These are phyloP conservation scores for Multifurca ochricompacta DNA, from an alignment of 768 basidiomycete species.

Conservation along the genomic window DNA sequence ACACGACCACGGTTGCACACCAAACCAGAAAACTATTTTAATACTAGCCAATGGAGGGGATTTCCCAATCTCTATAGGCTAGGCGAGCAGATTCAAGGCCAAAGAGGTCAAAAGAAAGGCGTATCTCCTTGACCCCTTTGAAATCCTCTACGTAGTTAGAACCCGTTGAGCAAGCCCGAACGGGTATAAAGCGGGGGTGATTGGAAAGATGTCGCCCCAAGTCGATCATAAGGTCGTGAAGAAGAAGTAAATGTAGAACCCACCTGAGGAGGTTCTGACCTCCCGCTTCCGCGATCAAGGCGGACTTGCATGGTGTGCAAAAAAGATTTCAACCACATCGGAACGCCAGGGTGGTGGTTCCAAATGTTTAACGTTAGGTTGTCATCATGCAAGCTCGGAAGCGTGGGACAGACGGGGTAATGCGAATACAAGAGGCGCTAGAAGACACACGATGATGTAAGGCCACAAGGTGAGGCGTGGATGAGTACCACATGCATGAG, in stretches of 20 bases:
- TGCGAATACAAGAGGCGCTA: too few relatives aligned
- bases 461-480: too few relatives aligned
- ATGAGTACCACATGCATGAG: too few relatives aligned
- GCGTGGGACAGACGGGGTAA: too few relatives aligned
- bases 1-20: conserved; percentile 16
- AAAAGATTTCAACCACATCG: neutral
- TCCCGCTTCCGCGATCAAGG: neutral
- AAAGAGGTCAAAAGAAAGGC: too few relatives aligned
- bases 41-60: conserved; percentile 19
- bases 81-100: neutral
- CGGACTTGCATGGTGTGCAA: neutral
- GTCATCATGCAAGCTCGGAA: too few relatives aligned
- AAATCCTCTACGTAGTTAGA: neutral
- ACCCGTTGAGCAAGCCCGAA: neutral
- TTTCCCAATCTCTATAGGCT: conserved; percentile 1
- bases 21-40: conserved; percentile 21
- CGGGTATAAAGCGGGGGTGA: neutral
- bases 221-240: neutral
- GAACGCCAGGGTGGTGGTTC: too few relatives aligned
- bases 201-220: neutral
- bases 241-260: neutral
- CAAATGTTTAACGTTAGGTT: too few relatives aligned
- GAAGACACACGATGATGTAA: too few relatives aligned
- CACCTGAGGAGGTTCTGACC: conserved; percentile 10
- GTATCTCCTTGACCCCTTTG: neutral